These are phyloP conservation scores for Volvariella volvacea DNA, from an alignment of 1,284 basidiomycete genomes.

Conservation along the genomic window DNA sequence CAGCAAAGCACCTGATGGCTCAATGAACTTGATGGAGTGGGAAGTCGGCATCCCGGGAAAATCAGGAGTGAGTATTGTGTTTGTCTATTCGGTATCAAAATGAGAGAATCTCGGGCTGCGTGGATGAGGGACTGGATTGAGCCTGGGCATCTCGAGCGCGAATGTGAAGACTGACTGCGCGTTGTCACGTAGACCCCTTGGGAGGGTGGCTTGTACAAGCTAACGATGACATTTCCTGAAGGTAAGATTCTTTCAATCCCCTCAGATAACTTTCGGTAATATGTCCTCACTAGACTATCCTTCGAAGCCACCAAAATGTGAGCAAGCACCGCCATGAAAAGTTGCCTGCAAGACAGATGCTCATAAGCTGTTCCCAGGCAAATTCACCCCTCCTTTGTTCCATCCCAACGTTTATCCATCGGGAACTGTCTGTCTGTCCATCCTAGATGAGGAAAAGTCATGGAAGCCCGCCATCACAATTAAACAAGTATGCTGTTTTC, in stretches of 20 bases:
- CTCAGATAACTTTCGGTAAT: constrained; percentile 7
- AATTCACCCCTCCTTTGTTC: constrained; percentile 94
- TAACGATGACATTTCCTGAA: constrained; percentile 92
- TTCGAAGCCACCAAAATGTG: constrained; percentile 93
- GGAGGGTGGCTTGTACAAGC: constrained; percentile 94
- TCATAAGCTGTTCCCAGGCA: constrained; percentile 51
- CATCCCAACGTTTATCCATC: constrained; percentile 99
- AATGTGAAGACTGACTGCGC: constrained; percentile 9
- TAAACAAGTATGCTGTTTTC: constrained; percentile 68
- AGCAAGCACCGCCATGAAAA: constrained; percentile 15
- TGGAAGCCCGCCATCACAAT: constrained; percentile 99
- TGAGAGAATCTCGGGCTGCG: not conserved
- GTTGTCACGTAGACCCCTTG: constrained; percentile 76
- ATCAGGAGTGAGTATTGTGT: constrained; percentile 50
- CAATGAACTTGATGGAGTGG: constrained; percentile 97
- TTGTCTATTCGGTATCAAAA: constrained; percentile 1
- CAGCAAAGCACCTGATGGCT: constrained; percentile 82
- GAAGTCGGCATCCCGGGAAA: constrained; percentile 96
- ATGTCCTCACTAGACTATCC: constrained; percentile 67
- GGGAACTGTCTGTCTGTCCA: constrained; percentile 96
- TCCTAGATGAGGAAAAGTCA: constrained; percentile 97
- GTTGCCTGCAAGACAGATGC: not conserved
- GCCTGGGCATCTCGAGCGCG: not conserved
- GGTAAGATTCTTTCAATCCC: constrained; percentile 40
- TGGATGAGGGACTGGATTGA: constrained; percentile 1